Conservation (phyloP, 257 asterid species). For the Eustoma russellianum region DNA sequence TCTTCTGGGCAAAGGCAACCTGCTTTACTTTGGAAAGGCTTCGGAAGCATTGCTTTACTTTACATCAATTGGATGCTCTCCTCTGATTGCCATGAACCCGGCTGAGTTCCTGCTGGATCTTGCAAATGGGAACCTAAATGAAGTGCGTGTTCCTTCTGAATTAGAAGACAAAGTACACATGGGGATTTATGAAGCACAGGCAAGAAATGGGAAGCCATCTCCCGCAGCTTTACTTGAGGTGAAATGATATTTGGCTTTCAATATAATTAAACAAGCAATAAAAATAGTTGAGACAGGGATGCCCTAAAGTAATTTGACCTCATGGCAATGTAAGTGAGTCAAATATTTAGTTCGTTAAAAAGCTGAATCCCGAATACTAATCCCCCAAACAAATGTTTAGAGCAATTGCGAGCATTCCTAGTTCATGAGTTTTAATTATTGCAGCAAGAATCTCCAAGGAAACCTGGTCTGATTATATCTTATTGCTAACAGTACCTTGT, state of each 20-base stretch:
- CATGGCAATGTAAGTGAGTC: too few relatives aligned
- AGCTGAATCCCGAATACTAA: too few relatives aligned
- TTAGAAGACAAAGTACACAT: conserved; percentile 59
- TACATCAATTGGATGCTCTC: conserved; percentile 71
- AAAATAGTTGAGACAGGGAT: too few relatives aligned
- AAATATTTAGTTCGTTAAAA: too few relatives aligned
- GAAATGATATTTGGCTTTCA: neutral
- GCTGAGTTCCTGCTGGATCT: conserved; percentile 92
- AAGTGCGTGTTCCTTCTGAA: conserved; percentile 74
- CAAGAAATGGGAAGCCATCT: conserved; percentile 46
- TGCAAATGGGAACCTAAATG: conserved; percentile 77
- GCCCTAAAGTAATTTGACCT: too few relatives aligned
- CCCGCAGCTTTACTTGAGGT: conserved; percentile 62
- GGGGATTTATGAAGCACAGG: conserved; percentile 38
- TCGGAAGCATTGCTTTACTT: conserved; percentile 68
- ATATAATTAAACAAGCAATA: too few relatives aligned
- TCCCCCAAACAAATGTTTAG: too few relatives aligned
- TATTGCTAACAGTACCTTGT: conserved; percentile 55
- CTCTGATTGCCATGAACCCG: conserved; percentile 82
- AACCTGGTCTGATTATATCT: conserved; percentile 6
- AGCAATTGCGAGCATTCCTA: too few relatives aligned
- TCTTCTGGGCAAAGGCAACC: conserved; percentile 73
- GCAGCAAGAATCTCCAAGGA: neutral
- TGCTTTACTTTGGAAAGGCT: conserved; percentile 79
- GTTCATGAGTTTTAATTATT: too few relatives aligned